Base-by-base conservation (phyloP, 75 land plant genomes). In the Selaginella moellendorffii region DNA sequence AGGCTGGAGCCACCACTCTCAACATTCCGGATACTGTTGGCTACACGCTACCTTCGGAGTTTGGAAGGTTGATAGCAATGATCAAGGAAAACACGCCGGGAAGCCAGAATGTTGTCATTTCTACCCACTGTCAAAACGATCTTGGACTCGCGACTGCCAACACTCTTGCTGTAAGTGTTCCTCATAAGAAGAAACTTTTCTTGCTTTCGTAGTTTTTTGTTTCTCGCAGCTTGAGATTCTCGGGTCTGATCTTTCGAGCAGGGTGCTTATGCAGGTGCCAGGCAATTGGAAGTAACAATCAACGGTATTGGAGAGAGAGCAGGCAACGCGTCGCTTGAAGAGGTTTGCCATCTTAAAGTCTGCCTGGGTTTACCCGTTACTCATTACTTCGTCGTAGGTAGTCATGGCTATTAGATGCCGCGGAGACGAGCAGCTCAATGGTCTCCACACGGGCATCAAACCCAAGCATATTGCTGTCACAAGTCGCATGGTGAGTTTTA, bases 231-330 rank as follows among this genome's bases (percentile, higher is more conserved):
- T n/a, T n/a, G n/a, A n/a, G n/a, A n/a, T n/a, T n/a, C n/a, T n/a
- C 31, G 29, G 56, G 2, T 25, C 61, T 52, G 24, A 61, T 1
- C 25, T 67, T 2, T 71, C 27, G 42, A 65, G 36, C 78, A 88
- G 95, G 98, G 98, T 36, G 98, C 92, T 31, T 30, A 56, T 77
- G 87, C 85, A 25, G 98, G 98, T 25, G 98, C 98, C 42, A 81
- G 98, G 62, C 98, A 93, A 74, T 30, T 93, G 52, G 98, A 93
- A 70, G 96, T 88, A 19, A 93, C 98, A n/a, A 74, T 93, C 42
- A 93, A 93, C 82, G 98, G 98, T 1, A 93, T 93, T 69, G 98
- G 98, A 46, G 98, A 93, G 77, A 82, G 98, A 65, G 98, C 98
- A 69, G 98, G 98, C 29, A 93, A 93, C 78, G 98, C 98, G 54